Evolutionary conservation across 139 green algal genomes (phyloP), one percentile per base, ranked within the genome.

Genomic region (Haematococcus sp.): DNA sequence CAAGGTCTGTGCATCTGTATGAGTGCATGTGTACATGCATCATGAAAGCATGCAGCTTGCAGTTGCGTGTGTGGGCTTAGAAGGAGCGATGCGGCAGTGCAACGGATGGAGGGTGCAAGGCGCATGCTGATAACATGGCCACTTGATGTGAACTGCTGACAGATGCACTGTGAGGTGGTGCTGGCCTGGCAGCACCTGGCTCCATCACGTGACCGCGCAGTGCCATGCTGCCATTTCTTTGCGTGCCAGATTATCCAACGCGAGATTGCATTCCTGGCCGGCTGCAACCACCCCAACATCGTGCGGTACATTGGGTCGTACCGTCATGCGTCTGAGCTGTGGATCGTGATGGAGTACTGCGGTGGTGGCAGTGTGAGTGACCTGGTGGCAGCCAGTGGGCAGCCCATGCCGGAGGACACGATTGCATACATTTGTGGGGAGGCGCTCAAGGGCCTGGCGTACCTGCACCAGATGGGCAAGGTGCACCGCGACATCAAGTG

Each of bases 301-400:
- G 95, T 99, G 25, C 86, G 76, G 30, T 97, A 97, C 81, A 68
- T 93, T 40, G 91, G 89, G 46, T 90, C 78, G 69, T 94, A 83
- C 80, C 79, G 81, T 1, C 69, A 81, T 2, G 66, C 63, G 5
- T 79, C 88, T 13, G 81, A 89, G 46, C 78, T 98, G 54, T 98
- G 93, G 94, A 98, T 98, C 51, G 88, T 92, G 61, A 99, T 99
- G 95, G 95, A 99, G 87, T 97, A 97, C 84, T 99, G 95, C 80
- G 94, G 88, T 0, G 95, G 95, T 20, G 95, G 95, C 61, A 94
- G 85, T 59, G 89, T 98, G 20, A 82, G 71, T 13, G 95, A 98
- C 77, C 81, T 98, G 16, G 89, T 98, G 71, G 30, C 63, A 0
- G 79, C 74, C 17, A 73, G 31, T 1, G 30, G 70, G n/a, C 35